Base-by-base conservation (phyloP, 1,139 yeast genomes). In the Scheffersomyces illinoinensis region DNA sequence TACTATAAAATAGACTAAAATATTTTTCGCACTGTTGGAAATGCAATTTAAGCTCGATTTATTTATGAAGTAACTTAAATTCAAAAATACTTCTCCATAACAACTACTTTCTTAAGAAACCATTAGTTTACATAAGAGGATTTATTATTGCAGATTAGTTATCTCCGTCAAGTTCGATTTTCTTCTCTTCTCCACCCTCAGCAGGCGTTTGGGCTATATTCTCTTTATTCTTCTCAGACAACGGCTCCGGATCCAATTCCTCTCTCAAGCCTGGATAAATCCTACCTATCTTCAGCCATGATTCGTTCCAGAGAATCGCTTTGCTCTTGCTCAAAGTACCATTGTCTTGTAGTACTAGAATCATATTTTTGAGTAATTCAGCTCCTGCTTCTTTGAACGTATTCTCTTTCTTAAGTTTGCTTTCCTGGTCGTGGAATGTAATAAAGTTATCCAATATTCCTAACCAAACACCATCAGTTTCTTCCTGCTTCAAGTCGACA, bases 361-460 rank as follows among this genome's bases (percentile, higher is more conserved):
- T 66, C 82, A 80, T 75, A 61, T 90, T 90, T 72, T 89, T 89
- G 61, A 90, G 74, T 53, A 87, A 76, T 71, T 90, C 96, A 4
- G 81, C 73, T 2, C 85, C 85, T 7, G 89, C 83, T 66, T 90
- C 95, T 56, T 77, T 79, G 56, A 82, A 74, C 19, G 76, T 71
- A 21, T 72, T 75, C 57, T 73, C 71, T 33, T 75, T 75, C 53
- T 76, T 76, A 47, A 58, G 62, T 19, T 66, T 64, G 47, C 68
- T 64, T 21, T 63, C 61, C 26, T 68, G 57, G 43, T 70, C 68
- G 55, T 73, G 68, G 56, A 79, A 73, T 0, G 66, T 64, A 47
- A 67, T 67, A 59, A 78, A 73, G 53, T 71, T 68, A 20, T 77
- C 77, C 53, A 81, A 68, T 21, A 79, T 70, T 0, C 72, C 76